phyloP scores from a whole-genome alignment of 495 filamentous ascomycete genomes.

The Physcia stellaris region DNA sequence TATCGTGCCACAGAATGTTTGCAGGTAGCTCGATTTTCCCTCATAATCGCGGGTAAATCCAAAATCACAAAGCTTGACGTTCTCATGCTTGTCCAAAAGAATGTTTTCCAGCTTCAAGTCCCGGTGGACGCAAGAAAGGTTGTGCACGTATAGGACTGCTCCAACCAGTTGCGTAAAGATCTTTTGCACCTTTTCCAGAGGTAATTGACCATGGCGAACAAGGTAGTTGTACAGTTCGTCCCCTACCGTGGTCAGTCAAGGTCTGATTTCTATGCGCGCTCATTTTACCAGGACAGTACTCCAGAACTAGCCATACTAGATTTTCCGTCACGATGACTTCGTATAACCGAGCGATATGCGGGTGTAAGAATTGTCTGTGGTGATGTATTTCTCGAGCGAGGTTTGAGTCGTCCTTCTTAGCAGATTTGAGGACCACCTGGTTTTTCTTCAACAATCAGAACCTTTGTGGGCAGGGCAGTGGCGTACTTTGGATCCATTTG shows the following conservation, averaged over 20 bases:
- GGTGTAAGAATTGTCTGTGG: constrained; percentile 93
- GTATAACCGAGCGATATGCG: constrained; percentile 92
- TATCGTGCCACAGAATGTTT: constrained; percentile 95
- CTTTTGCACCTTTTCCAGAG: constrained; percentile 80
- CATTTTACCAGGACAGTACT: constrained; percentile 82
- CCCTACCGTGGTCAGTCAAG: constrained; percentile 42
- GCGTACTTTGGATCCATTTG: constrained; percentile 88
- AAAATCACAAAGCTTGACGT: constrained; percentile 98
- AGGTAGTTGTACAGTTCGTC: constrained; percentile 97
- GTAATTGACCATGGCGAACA: constrained; percentile 67
- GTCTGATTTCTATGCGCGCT: not conserved
- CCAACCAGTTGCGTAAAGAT: constrained; percentile 95
- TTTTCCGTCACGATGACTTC: constrained; percentile 94
- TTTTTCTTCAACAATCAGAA: constrained; percentile 8
- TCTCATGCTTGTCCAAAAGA: constrained; percentile 88
- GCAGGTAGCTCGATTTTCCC: constrained; percentile 83
- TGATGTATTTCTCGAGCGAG: constrained; percentile 96
- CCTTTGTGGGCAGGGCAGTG: not conserved
- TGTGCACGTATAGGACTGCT: constrained; percentile 90
- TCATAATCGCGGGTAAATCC: constrained; percentile 97
- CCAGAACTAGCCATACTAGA: constrained; percentile 88
- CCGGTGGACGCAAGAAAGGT: constrained; percentile 88
- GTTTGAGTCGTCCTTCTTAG: constrained; percentile 89
- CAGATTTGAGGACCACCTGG: constrained; percentile 94
- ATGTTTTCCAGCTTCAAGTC: constrained; percentile 98